A percentile compares a stretch with the other conserved stretches of the same genome.
phyloP scores from a whole-genome alignment of 2,329 filamentous ascomycete genomes.

The Herpomyces periplanetae region DNA sequence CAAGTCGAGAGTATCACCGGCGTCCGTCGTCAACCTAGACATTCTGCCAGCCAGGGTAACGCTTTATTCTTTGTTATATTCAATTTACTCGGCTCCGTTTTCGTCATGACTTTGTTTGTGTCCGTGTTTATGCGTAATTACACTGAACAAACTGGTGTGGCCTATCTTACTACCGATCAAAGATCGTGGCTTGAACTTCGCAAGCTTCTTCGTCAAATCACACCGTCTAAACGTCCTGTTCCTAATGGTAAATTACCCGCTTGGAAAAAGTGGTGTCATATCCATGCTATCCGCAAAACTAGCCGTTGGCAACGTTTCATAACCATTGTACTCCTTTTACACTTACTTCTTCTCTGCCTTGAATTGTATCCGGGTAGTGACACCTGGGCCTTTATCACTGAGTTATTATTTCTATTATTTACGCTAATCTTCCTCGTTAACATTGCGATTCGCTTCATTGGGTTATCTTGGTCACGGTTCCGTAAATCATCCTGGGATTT shows the following conservation, averaged over 20 bases:
- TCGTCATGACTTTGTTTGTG: slow-evolving; percentile 82
- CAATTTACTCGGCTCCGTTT: slow-evolving; percentile 81
- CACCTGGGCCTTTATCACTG: slow-evolving; percentile 18
- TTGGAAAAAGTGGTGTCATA: slow-evolving; percentile 82
- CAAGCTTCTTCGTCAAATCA: slow-evolving; percentile 64
- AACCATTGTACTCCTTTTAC: slow-evolving; percentile 36
- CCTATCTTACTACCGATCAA: slow-evolving; percentile 76
- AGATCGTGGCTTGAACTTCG: slow-evolving; percentile 81
- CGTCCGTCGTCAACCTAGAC: slow-evolving; percentile 25
- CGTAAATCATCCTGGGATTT: slow-evolving; percentile 79
- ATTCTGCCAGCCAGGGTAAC: slow-evolving; percentile 33
- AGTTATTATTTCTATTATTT: slow-evolving; percentile 24
- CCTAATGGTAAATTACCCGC: slow-evolving; percentile 25
- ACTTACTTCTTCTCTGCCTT: slow-evolving; percentile 40
- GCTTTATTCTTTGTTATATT: slow-evolving; percentile 81
- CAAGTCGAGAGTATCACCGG: slow-evolving; percentile 44
- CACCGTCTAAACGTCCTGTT: slow-evolving; percentile 65
- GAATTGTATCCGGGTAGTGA: slow-evolving; percentile 42
- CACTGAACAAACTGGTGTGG: slow-evolving; percentile 87
- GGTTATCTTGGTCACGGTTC: slow-evolving; percentile 68
- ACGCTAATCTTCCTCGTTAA: slow-evolving; percentile 50
- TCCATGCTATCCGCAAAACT: slow-evolving; percentile 63
- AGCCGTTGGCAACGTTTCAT: slow-evolving; percentile 61
- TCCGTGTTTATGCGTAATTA: slow-evolving; percentile 99
- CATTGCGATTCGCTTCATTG: slow-evolving; percentile 41